Evolutionary conservation across 2,329 filamentous ascomycete genomes (phyloP).

Genomic region (Fusarium sambucinum): DNA sequence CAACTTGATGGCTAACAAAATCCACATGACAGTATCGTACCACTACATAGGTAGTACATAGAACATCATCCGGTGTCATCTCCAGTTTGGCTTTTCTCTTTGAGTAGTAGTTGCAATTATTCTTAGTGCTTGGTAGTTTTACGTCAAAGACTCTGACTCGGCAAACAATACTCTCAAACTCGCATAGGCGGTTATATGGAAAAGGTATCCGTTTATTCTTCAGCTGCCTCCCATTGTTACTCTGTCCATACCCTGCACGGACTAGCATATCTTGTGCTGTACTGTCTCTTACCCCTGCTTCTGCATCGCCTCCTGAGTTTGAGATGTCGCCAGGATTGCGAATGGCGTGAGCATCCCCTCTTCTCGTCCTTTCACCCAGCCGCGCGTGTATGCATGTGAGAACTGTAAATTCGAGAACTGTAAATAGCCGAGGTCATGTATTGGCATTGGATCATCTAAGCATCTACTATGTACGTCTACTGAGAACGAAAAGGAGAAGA

Average conservation of each 20-base stretch:
- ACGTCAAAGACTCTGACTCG: slow-evolving; percentile 8
- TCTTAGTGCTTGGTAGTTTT: slow-evolving; percentile 2
- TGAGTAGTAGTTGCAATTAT: neutral
- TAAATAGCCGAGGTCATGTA: slow-evolving; percentile 18
- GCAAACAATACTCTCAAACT: neutral
- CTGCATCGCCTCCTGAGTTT: slow-evolving; percentile 21
- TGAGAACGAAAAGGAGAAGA: neutral
- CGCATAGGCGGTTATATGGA: slow-evolving; percentile 1
- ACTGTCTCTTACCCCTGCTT: slow-evolving; percentile 18
- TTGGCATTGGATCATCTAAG: neutral
- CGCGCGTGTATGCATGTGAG: slow-evolving; percentile 42
- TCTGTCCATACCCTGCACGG: neutral
- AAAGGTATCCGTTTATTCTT: neutral
- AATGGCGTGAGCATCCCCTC: slow-evolving; percentile 25
- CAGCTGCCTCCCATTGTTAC: neutral
- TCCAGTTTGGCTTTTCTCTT: neutral
- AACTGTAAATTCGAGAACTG: slow-evolving; percentile 27
- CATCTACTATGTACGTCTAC: neutral
- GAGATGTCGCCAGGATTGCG: slow-evolving; percentile 24
- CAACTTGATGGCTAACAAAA: neutral
- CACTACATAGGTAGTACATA: neutral
- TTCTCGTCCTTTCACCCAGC: slow-evolving; percentile 19
- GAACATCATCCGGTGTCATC: slow-evolving; percentile 4
- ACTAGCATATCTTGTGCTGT: neutral
- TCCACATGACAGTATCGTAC: neutral